Evolutionary conservation across 106 monocot genomes (phyloP), one percentile per base, ranked within the genome.

Genomic region (Dioscorea zingiberensis): DNA sequence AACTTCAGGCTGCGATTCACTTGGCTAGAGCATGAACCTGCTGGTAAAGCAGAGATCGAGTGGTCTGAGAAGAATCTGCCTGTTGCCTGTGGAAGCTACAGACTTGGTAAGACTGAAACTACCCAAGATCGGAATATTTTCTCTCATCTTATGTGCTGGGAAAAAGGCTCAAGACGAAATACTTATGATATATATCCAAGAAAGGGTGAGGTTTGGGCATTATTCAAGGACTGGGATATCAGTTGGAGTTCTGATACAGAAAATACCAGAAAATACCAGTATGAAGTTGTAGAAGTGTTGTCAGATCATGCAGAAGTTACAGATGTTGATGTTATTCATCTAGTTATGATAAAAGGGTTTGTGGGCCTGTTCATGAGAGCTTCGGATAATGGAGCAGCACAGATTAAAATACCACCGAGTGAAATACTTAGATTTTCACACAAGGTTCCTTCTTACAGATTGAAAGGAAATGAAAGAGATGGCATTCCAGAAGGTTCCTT

Each of bases 341-440:
- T 84, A 27, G 68, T 79, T 15, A 79, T 61, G 68, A 67, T 84
- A 44, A 45, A 75, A 60, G 84, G 84, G 18, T 64, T 58, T 49
- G 26, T 58, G 62, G 9, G 22, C 58, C 54, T 84, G 44, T 84
- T 84, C 54, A 45, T 62, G 27, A 25, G 48, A 57, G 38, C 48
- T 17, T n/a, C 3, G 15, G 59, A 14, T 24, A 55, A 56, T 19
- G 47, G 11, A 38, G 22, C 14, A 25, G 14, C 53, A 18, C 25
- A 64, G 47, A 12, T 70, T 59, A 17, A 47, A 4, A 64, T 89
- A 45, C 62, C 69, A 18, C 44, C 76, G 21, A 57, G 38, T 55
- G 84, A 87, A 57, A 55, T 85, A 0, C 78, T 87, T 19, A 65
- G 71, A 18, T 93, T 87, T 71, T 93, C 92, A n/a, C 92, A 93